Percentiles rank a stretch among this genome's conserved stretches.
Evolutionary conservation across 2,329 filamentous ascomycete genomes (phyloP).

Genomic region (Madurella fahalii): DNA sequence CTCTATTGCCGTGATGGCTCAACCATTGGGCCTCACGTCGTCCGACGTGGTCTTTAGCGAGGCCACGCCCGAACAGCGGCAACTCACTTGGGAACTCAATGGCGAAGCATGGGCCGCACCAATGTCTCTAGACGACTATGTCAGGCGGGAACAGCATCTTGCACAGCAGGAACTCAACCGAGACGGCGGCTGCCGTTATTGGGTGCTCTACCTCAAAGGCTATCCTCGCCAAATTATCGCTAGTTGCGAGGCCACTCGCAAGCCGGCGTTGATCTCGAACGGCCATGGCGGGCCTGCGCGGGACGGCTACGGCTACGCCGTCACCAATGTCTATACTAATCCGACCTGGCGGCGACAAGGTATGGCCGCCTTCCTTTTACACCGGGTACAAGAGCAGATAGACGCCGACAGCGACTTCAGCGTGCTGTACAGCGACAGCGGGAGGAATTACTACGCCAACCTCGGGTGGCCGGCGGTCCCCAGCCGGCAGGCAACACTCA

Average conservation of each 20-base stretch:
- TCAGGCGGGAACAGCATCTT: constrained; percentile 29
- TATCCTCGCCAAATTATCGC: constrained; percentile 32
- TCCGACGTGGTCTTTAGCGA: constrained; percentile 29
- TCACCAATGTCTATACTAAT: constrained; percentile 37
- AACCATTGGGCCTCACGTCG: constrained; percentile 19
- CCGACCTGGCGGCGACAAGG: constrained; percentile 32
- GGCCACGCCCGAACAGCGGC: constrained; percentile 30
- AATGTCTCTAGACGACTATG: constrained; percentile 28
- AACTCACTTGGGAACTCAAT: constrained; percentile 31
- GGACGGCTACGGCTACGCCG: constrained; percentile 29
- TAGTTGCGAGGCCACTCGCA: constrained; percentile 31
- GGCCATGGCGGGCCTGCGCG: constrained; percentile 24
- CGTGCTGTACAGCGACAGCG: constrained; percentile 34
- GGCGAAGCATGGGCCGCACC: constrained; percentile 30
- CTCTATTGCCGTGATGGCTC: constrained; percentile 16
- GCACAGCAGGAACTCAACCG: constrained; percentile 27
- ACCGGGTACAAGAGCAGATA: constrained; percentile 32
- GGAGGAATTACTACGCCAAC: constrained; percentile 31
- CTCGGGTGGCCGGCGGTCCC: constrained; percentile 35
- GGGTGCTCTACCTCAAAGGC: constrained; percentile 29
- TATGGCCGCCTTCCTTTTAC: constrained; percentile 35
- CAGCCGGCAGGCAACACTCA: constrained; percentile 33
- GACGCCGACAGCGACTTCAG: constrained; percentile 34
- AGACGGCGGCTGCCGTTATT: constrained; percentile 29
- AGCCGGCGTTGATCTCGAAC: constrained; percentile 27